phyloP scores from a whole-genome alignment of 768 basidiomycete genomes.

The Russula olivacea region DNA sequence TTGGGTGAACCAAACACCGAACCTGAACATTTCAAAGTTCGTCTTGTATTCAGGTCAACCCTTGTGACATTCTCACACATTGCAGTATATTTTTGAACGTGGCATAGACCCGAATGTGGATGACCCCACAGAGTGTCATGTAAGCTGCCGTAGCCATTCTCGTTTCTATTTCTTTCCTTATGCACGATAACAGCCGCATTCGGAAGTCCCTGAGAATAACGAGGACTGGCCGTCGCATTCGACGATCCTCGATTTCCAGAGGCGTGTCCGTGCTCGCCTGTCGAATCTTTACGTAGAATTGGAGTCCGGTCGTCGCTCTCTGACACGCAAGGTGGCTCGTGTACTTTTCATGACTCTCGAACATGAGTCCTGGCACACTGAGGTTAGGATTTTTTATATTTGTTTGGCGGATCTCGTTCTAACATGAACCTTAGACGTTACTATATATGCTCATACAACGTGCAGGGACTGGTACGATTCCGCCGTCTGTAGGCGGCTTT shows the following conservation, averaged over 20 bases:
- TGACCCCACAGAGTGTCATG: constrained; percentile 81
- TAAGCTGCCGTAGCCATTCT: constrained; percentile 35
- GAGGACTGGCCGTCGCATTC: constrained; percentile 82
- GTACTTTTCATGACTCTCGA: constrained; percentile 89
- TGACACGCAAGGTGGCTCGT: constrained; percentile 65
- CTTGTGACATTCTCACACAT: neutral
- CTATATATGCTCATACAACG: constrained; percentile 92
- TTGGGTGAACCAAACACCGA: constrained; percentile 76
- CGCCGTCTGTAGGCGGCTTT: constrained; percentile 73
- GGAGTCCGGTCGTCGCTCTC: constrained; percentile 39
- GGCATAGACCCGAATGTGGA: constrained; percentile 96
- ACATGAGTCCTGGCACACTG: constrained; percentile 85
- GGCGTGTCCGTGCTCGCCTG: constrained; percentile 72
- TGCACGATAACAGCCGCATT: constrained; percentile 59
- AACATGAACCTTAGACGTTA: constrained; percentile 49
- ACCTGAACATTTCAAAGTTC: constrained; percentile 72
- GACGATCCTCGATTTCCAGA: constrained; percentile 69
- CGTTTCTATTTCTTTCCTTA: neutral
- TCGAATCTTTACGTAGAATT: constrained; percentile 67
- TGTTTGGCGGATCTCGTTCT: neutral
- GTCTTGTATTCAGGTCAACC: constrained; percentile 12
- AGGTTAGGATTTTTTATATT: constrained; percentile 38
- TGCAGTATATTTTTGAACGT: constrained; percentile 76
- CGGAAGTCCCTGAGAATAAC: constrained; percentile 70
- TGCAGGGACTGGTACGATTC: constrained; percentile 68